These are phyloP conservation scores for Arctostaphylos glauca DNA, from an alignment of 148 eudicot genomes.

Conservation along the genomic window DNA sequence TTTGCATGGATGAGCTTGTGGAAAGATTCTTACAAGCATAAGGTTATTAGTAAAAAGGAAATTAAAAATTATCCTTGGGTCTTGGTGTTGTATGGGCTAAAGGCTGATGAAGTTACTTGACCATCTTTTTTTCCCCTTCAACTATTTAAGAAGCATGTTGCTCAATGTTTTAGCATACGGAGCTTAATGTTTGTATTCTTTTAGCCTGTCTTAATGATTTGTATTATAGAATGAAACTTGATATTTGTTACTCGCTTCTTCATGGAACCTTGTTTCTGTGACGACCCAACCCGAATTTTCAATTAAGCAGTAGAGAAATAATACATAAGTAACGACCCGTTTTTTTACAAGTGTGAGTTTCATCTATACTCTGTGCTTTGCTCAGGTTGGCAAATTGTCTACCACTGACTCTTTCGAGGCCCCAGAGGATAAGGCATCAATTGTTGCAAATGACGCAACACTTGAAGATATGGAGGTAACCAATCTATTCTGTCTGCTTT, in stretches of 20 bases:
- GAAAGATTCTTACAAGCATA: not conserved
- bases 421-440: conserved; percentile 75
- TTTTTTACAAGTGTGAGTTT: not conserved
- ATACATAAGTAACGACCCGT: too few relatives aligned
- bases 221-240: not conserved
- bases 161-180: not conserved
- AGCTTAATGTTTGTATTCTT: not conserved
- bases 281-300: too few relatives aligned
- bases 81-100: not conserved
- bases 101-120: not conserved
- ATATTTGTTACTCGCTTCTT: not conserved
- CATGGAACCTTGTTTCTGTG: not conserved
- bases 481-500: not conserved
- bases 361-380: conserved; percentile 6
- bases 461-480: conserved; percentile 92
- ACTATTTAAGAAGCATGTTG: not conserved
- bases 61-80: not conserved
- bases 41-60: not conserved
- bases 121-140: not conserved
- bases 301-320: too few relatives aligned
- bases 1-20: not conserved
- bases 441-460: conserved; percentile 72
- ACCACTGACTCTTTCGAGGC: conserved; percentile 97
- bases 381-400: conserved; percentile 77
- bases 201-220: not conserved